Evolutionary conservation across 495 filamentous ascomycete genomes (phyloP).

Genomic region (Aspergillus campestris): DNA sequence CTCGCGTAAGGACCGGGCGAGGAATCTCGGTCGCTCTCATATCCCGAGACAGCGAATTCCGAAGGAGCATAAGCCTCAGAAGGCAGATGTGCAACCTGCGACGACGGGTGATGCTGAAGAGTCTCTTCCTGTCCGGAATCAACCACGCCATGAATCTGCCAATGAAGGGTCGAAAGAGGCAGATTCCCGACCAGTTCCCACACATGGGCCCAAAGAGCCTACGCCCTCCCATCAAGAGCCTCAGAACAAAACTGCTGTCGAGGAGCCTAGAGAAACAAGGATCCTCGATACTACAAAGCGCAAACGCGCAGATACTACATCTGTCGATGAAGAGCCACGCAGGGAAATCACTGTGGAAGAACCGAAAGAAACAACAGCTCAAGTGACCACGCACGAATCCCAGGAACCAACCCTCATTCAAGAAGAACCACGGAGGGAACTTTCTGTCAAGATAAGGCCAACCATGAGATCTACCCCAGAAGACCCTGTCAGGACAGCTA

Average conservation of each 20-base stretch:
- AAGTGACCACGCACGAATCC: neutral
- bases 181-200: too few species aligned
- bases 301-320: slow-evolving; percentile 1
- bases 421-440: too few species aligned
- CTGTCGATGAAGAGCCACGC: slow-evolving; percentile 9
- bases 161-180: too few species aligned
- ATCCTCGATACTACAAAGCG: neutral
- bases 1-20: slow-evolving; percentile 18
- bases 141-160: too few species aligned
- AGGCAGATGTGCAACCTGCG: neutral
- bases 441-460: neutral
- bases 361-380: neutral
- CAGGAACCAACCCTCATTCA: neutral
- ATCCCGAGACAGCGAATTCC: slow-evolving; percentile 5
- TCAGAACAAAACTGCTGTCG: too few species aligned
- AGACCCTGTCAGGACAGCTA: too few species aligned
- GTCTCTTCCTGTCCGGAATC: too few species aligned
- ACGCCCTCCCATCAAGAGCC: too few species aligned
- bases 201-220: too few species aligned
- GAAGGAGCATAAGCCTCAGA: slow-evolving; percentile 3
- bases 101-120: too few species aligned
- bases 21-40: slow-evolving; percentile 6
- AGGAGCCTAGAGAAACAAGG: neutral
- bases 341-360: slow-evolving; percentile 7
- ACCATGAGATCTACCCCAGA: too few species aligned